A percentile compares a stretch with the other conserved stretches of the same genome.
Evolutionary conservation across 768 basidiomycete genomes (phyloP).

Genomic region (Mycena vulgaris): DNA sequence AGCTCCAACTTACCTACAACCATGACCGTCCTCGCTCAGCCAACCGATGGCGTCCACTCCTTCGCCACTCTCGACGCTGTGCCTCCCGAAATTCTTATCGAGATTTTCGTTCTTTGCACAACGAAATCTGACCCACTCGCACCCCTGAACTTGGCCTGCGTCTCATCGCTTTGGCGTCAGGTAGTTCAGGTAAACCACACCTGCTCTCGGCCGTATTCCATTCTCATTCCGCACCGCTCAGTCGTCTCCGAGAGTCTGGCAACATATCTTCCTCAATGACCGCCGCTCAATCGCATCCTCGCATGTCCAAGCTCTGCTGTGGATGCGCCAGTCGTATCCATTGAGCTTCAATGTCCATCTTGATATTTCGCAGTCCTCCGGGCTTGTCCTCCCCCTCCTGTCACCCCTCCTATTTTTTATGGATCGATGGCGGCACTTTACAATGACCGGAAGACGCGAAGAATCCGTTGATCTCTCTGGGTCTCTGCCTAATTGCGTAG

Average conservation of each 20-base stretch:
- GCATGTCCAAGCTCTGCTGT: constrained; percentile 65
- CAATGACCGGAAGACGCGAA: constrained; percentile 58
- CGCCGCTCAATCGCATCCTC: constrained; percentile 53
- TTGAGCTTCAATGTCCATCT: constrained; percentile 72
- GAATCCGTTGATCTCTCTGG: constrained; percentile 50
- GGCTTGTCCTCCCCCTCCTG: constrained; percentile 73
- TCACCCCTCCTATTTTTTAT: constrained; percentile 73
- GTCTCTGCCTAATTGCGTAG: constrained; percentile 45
- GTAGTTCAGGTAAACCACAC: constrained; percentile 50
- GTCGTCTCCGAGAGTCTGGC: constrained; percentile 74
- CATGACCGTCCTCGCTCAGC: neutral
- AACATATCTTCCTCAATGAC: constrained; percentile 67
- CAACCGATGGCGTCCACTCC: neutral
- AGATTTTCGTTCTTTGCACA: constrained; percentile 68
- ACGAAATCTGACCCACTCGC: constrained; percentile 58
- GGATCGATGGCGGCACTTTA: constrained; percentile 71
- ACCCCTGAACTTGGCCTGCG: constrained; percentile 64
- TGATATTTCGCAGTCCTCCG: constrained; percentile 57
- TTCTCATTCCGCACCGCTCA: constrained; percentile 36
- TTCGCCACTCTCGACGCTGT: constrained; percentile 48
- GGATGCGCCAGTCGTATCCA: constrained; percentile 67
- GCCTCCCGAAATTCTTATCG: constrained; percentile 75
- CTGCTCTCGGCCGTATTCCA: neutral
- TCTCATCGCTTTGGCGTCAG: constrained; percentile 74
- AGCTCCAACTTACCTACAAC: neutral